Evolutionary conservation across 1,139 yeast species (phyloP).

Genomic region (Geotrichum histeridarum): DNA sequence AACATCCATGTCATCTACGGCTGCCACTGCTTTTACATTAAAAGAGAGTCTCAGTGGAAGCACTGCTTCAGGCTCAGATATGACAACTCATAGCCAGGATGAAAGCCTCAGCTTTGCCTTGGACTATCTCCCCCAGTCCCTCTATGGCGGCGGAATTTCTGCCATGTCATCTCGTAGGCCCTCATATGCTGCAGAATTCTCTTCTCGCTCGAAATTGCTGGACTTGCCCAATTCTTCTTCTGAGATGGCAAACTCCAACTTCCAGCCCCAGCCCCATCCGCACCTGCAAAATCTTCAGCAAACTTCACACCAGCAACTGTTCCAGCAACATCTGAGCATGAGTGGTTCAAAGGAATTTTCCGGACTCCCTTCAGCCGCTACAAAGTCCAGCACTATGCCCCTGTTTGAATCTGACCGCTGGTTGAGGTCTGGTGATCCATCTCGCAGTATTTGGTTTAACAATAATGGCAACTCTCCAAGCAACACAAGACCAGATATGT

Average conservation of each 20-base stretch:
- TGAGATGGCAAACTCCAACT: constrained; percentile 7
- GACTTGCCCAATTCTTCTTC: constrained; percentile 14
- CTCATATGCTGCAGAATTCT: constrained; percentile 35
- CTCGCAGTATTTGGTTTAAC: constrained; percentile 13
- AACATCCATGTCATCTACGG: too few relatives aligned
- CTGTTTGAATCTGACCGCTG: constrained; percentile 11
- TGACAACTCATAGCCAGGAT: constrained; percentile 1
- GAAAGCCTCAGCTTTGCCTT: constrained; percentile 1
- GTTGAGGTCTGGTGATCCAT: constrained; percentile 10
- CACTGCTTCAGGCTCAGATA: not conserved
- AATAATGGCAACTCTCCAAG: not conserved
- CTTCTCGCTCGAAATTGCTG: constrained; percentile 29
- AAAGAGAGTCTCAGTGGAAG: not conserved
- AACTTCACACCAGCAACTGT: not conserved
- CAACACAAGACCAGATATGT: not conserved
- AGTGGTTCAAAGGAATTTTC: not conserved
- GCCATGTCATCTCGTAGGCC: constrained; percentile 34
- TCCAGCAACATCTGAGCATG: not conserved
- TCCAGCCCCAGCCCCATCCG: not conserved
- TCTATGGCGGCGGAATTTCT: constrained; percentile 24
- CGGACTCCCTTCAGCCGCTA: not conserved
- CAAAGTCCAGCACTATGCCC: constrained; percentile 1
- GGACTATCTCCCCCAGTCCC: constrained; percentile 21
- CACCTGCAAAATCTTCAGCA: not conserved
- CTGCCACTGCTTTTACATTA: too few relatives aligned